phyloP scores from a whole-genome alignment of 2,329 filamentous ascomycete genomes.

The Aspergillus bombycis region DNA sequence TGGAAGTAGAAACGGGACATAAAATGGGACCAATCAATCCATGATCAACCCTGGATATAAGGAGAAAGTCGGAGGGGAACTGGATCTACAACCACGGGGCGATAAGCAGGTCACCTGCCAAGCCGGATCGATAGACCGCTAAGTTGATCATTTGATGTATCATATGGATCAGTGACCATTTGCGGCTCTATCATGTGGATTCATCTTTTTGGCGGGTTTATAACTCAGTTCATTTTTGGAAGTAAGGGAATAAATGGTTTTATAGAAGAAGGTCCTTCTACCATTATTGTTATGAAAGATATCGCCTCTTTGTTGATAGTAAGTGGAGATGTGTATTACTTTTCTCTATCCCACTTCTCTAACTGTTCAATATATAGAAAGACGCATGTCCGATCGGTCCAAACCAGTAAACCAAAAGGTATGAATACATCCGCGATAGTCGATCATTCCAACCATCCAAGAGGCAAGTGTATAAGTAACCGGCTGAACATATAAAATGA shows the following conservation, averaged over 20 bases:
- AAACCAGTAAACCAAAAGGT: conserved; percentile 9
- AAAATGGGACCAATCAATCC: conserved; percentile 8
- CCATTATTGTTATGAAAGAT: neutral
- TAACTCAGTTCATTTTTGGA: neutral
- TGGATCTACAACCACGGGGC: neutral
- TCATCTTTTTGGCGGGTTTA: no score
- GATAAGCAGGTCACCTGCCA: conserved; percentile 2
- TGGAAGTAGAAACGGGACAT: neutral
- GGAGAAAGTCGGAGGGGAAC: neutral
- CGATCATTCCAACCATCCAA: conserved; percentile 9
- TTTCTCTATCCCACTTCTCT: conserved; percentile 19
- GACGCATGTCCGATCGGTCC: neutral
- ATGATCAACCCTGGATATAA: neutral
- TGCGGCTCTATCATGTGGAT: no score
- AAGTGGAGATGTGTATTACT: conserved; percentile 20
- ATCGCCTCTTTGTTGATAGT: neutral
- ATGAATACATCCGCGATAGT: conserved; percentile 18
- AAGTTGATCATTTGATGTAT: neutral
- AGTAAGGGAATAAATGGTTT: neutral
- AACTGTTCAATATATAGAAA: conserved; percentile 4
- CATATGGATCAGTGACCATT: neutral
- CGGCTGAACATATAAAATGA: conserved; percentile 7
- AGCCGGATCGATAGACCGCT: conserved; percentile 5
- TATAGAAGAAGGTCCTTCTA: neutral
- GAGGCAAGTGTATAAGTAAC: conserved; percentile 12